These are phyloP conservation scores for Panus rudis DNA, from an alignment of 768 basidiomycete genomes.

Conservation along the genomic window DNA sequence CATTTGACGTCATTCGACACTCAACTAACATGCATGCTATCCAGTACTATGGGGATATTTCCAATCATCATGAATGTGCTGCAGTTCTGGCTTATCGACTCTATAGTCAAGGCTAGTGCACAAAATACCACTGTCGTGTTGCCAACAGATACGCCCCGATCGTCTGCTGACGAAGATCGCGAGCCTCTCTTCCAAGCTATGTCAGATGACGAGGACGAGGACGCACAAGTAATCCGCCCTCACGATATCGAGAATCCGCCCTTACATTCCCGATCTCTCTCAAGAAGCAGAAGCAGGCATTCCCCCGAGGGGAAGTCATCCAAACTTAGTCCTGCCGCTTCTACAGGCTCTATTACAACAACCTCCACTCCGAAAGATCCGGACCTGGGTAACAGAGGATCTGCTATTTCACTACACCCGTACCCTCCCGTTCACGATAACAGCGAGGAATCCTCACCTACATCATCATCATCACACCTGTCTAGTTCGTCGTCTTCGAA, in stretches of 20 bases:
- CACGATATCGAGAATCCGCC: slow-evolving; percentile 44
- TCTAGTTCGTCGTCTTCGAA: slow-evolving; percentile 17
- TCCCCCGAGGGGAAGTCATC: no score
- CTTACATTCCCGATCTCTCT: slow-evolving; percentile 27
- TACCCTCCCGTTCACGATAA: slow-evolving; percentile 52
- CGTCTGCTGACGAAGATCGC: slow-evolving; percentile 35
- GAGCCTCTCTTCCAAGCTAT: slow-evolving; percentile 57
- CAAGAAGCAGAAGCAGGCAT: background rate
- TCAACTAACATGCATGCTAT: background rate
- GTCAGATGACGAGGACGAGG: slow-evolving; percentile 50
- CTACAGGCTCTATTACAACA: slow-evolving; percentile 18
- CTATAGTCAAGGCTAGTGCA: slow-evolving; percentile 74
- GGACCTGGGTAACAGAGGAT: no score
- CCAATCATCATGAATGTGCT: slow-evolving; percentile 83
- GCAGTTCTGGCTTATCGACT: slow-evolving; percentile 95
- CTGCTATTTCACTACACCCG: slow-evolving; percentile 35
- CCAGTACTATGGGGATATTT: slow-evolving; percentile 85
- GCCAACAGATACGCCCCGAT: slow-evolving; percentile 32
- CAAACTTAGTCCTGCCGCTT: slow-evolving; percentile 2
- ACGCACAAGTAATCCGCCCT: slow-evolving; percentile 23
- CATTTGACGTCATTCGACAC: background rate
- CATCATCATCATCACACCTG: slow-evolving; percentile 27
- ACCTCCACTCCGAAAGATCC: no score
- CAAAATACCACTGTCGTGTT: slow-evolving; percentile 29
- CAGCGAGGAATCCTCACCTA: slow-evolving; percentile 27